These are phyloP conservation scores for Clarireedia hainanense DNA, from an alignment of 2,329 filamentous ascomycete genomes.

Conservation along the genomic window DNA sequence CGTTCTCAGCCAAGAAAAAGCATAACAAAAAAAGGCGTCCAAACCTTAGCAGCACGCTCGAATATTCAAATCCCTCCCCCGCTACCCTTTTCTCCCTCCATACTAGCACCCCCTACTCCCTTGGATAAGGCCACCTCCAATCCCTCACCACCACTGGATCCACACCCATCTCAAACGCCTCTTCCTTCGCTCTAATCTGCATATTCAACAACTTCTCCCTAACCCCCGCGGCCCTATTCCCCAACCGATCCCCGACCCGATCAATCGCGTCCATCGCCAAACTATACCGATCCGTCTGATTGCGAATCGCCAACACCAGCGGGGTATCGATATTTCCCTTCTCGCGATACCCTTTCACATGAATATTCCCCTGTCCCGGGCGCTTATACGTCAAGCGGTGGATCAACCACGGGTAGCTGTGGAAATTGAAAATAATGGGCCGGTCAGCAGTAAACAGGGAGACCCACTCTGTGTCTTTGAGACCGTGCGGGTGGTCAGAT, in stretches of 20 bases:
- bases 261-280: slow-evolving; percentile 72
- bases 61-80: background rate
- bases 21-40: no score
- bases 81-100: background rate
- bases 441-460: slow-evolving; percentile 64
- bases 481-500: slow-evolving; percentile 64
- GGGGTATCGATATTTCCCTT: slow-evolving; percentile 82
- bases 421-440: slow-evolving; percentile 77
- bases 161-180: slow-evolving; percentile 62
- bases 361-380: slow-evolving; percentile 57
- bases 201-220: slow-evolving; percentile 57
- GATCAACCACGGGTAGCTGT: slow-evolving; percentile 74
- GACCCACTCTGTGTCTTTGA: slow-evolving; percentile 57
- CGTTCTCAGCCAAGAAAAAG: no score
- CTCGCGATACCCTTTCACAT: slow-evolving; percentile 73
- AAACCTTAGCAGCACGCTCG: no score
- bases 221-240: slow-evolving; percentile 54
- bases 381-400: slow-evolving; percentile 71
- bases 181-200: slow-evolving; percentile 55
- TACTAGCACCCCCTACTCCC: background rate
- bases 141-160: slow-evolving; percentile 42
- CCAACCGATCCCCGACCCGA: slow-evolving; percentile 46
- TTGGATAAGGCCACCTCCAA: slow-evolving; percentile 24
- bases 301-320: slow-evolving; percentile 69
- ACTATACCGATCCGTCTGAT: slow-evolving; percentile 69